These are phyloP conservation scores for Metschnikowia hibisci DNA, from an alignment of 805 yeast species.

Conservation along the genomic window DNA sequence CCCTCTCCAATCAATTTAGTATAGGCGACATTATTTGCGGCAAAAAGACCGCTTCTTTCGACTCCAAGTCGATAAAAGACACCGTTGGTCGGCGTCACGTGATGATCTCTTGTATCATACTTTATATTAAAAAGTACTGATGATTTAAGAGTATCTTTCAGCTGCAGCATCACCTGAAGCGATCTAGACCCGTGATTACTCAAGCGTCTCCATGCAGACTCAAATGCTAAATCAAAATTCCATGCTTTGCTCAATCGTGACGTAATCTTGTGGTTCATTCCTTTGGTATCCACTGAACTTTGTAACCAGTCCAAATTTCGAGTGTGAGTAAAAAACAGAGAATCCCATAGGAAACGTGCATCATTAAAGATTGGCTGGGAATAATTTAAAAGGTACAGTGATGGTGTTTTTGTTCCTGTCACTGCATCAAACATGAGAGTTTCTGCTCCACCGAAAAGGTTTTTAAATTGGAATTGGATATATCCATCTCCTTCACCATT, in stretches of 20 bases:
- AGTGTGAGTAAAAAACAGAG: conserved; percentile 39
- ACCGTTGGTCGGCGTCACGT: conserved; percentile 43
- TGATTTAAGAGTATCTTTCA: conserved; percentile 46
- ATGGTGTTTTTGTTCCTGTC: conserved; percentile 46
- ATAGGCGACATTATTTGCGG: conserved; percentile 26
- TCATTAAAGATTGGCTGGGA: conserved; percentile 43
- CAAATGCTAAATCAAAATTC: conserved; percentile 48
- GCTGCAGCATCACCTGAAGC: conserved; percentile 31
- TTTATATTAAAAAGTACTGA: conserved; percentile 36
- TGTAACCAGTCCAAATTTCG: conserved; percentile 47
- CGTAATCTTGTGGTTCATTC: conserved; percentile 39
- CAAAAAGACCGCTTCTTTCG: conserved; percentile 33
- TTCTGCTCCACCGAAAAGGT: conserved; percentile 58
- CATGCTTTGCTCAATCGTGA: conserved; percentile 31
- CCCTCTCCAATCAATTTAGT: conserved; percentile 41
- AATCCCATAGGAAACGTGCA: conserved; percentile 38
- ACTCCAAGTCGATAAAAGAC: conserved; percentile 31
- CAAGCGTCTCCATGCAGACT: conserved; percentile 41
- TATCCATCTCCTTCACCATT: conserved; percentile 97
- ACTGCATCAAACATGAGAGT: conserved; percentile 47
- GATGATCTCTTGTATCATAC: conserved; percentile 44
- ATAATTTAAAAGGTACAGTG: conserved; percentile 47
- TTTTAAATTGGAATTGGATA: conserved; percentile 60
- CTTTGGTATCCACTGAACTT: conserved; percentile 42
- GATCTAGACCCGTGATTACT: conserved; percentile 28